These are phyloP conservation scores for Pythium sp. DNA, from an alignment of 352 stramenopile genomes.

Conservation along the genomic window DNA sequence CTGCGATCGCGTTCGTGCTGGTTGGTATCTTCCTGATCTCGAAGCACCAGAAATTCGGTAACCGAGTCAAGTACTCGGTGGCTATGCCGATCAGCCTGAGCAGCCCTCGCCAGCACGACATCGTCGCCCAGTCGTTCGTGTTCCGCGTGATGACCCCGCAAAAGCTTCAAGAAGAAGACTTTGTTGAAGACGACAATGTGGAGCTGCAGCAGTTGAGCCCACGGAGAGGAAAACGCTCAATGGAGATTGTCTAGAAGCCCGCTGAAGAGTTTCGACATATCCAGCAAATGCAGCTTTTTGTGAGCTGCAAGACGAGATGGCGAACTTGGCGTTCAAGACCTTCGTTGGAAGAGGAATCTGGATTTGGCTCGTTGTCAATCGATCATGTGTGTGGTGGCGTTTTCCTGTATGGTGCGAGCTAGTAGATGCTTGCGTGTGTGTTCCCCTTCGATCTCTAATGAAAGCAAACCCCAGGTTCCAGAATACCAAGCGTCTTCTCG, in stretches of 20 bases:
- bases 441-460: conserved; percentile 15
- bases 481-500: conserved; percentile 1
- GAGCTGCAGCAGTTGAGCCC: conserved; percentile 22
- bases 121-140: conserved; percentile 87
- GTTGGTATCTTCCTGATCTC: conserved; percentile 77
- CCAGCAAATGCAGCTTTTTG: not conserved
- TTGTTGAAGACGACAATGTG: conserved; percentile 33
- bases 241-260: conserved; percentile 47
- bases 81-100: conserved; percentile 87
- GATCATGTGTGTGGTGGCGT: conserved; percentile 17
- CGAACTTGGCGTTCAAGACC: conserved; percentile 3
- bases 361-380: conserved; percentile 12
- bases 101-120: conserved; percentile 81
- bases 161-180: conserved; percentile 62
- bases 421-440: conserved; percentile 18
- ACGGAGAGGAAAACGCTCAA: conserved; percentile 20
- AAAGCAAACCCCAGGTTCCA: conserved; percentile 12
- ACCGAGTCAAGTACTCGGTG: conserved; percentile 87
- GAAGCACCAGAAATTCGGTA: conserved; percentile 89
- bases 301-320: not conserved
- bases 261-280: not conserved
- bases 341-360: conserved; percentile 24
- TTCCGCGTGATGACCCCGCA: conserved; percentile 84
- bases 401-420: conserved; percentile 14
- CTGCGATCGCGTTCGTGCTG: conserved; percentile 66